Conservation (phyloP, 768 basidiomycete genomes). For the Russula ochroleuca region DNA sequence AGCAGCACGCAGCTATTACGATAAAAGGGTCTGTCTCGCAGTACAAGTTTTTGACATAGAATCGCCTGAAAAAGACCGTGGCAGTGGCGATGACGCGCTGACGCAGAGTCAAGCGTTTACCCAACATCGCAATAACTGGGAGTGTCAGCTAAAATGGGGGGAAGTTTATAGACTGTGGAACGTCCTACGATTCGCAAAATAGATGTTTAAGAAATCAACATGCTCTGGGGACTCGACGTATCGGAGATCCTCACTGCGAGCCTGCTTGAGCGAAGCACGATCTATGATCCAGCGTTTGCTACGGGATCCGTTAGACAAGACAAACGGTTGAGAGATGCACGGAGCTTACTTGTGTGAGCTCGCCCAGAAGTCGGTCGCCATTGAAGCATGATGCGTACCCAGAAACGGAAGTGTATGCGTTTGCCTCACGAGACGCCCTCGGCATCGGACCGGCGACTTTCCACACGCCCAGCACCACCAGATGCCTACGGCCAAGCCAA, state of each 20-base stretch:
- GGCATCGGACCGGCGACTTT: background rate
- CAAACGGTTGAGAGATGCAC: background rate
- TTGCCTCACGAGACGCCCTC: background rate
- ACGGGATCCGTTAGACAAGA: constrained; percentile 2
- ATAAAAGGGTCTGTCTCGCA: constrained; percentile 95
- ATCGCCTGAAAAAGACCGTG: constrained; percentile 92
- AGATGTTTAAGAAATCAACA: constrained; percentile 79
- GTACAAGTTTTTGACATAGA: constrained; percentile 93
- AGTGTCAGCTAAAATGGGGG: background rate
- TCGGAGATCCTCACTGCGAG: constrained; percentile 71
- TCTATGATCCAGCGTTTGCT: constrained; percentile 94
- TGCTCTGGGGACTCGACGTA: constrained; percentile 76
- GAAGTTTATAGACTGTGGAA: background rate
- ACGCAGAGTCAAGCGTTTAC: constrained; percentile 74
- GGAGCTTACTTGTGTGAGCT: constrained; percentile 74
- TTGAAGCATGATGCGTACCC: constrained; percentile 31
- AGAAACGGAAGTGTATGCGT: background rate
- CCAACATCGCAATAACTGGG: constrained; percentile 79
- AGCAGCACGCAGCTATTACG: constrained; percentile 89
- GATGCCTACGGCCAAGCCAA: constrained; percentile 28
- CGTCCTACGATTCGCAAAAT: constrained; percentile 73
- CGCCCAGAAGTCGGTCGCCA: constrained; percentile 91
- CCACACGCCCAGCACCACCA: background rate
- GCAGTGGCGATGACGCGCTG: constrained; percentile 94
- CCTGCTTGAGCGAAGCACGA: constrained; percentile 63